Base-by-base conservation (phyloP, 1,284 basidiomycete genomes). In the Peniophora sp. region DNA sequence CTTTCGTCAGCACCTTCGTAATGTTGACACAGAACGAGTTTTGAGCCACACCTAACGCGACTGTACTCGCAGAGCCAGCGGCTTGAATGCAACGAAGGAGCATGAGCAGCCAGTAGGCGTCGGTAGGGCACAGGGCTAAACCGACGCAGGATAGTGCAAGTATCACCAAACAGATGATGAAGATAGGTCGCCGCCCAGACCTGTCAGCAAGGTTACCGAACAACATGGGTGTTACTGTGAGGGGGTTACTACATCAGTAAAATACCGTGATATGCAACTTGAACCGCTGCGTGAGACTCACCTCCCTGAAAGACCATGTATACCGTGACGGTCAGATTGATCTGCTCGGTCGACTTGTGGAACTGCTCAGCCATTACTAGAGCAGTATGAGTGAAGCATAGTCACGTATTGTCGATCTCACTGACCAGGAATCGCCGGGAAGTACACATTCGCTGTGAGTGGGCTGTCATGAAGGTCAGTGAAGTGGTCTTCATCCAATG, bases 301-400 rank as follows among this genome's bases (percentile, higher is more conserved):
- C 27, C 64, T 18, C 83, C 88, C 67, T 92, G 88, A 20, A 89
- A 68, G 35, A 89, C 68, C 79, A 90, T 82, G 63, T 90, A 88
- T 51, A 86, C 76, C 0, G 87, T 90, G 24, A 91, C 83, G 1
- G 86, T 87, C 35, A 91, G 60, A 58, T 91, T 88, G 44, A 90
- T 86, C 17, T 81, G 66, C 57, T 88, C 84, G 2, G 74, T 72
- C 0, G 81, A 78, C 53, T 81, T 79, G 56, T 81, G 57, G 55
- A 92, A 87, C 1, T 71, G 83, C 3, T 56, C 53, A 0, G 83
- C 73, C 23, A 92, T 71, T 1, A 75, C 72, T 41, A 5, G 15
- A 41, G 8, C 15, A 12, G 27, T 41, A 15, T 41, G 15, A 41
- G 37, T 5, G 6, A 17, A 6, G n/a, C 27, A 32, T 32, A 32